A percentile compares a stretch with the other conserved stretches of the same genome.
Evolutionary conservation across 306 rosid genomes (phyloP).

Genomic region (Lathyrus aphaca): DNA sequence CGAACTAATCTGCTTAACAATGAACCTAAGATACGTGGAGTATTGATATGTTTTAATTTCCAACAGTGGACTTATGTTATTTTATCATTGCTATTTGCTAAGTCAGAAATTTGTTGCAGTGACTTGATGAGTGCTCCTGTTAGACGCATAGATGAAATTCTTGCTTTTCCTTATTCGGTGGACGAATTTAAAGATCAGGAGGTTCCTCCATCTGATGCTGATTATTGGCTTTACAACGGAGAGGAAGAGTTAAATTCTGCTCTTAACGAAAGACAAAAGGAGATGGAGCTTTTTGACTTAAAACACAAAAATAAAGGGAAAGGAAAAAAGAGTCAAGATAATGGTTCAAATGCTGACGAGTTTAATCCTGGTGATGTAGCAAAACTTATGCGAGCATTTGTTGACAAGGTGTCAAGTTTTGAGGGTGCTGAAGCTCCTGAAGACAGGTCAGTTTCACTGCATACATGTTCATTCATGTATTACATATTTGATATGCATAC

Average conservation of each 20-base stretch:
- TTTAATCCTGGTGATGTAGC: constrained; percentile 74
- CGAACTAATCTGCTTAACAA: not conserved
- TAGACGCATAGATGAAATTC: constrained; percentile 86
- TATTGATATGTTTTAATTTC: not conserved
- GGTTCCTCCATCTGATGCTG: constrained; percentile 82
- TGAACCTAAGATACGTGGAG: not conserved
- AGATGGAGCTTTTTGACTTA: constrained; percentile 70
- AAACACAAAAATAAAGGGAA: constrained; percentile 71
- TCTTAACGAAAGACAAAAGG: constrained; percentile 86
- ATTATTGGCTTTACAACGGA: constrained; percentile 85
- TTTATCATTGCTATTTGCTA: constrained; percentile 37
- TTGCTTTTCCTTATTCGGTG: constrained; percentile 61
- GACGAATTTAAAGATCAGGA: constrained; percentile 64
- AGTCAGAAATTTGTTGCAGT: constrained; percentile 54
- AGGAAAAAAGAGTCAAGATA: constrained; percentile 52
- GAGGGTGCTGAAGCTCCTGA: constrained; percentile 90
- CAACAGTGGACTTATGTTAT: not conserved
- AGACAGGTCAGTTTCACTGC: constrained; percentile 59
- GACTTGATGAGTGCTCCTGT: constrained; percentile 86
- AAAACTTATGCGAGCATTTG: constrained; percentile 81
- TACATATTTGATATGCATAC: constrained; percentile 25
- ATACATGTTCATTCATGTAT: constrained; percentile 10
- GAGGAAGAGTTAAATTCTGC: constrained; percentile 84
- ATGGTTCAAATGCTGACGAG: constrained; percentile 53
- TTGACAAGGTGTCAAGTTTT: constrained; percentile 77